Evolutionary conservation across 2,329 filamentous ascomycete genomes (phyloP), one percentile per base, ranked within the genome.

Genomic region (Clonostachys rhizophaga): DNA sequence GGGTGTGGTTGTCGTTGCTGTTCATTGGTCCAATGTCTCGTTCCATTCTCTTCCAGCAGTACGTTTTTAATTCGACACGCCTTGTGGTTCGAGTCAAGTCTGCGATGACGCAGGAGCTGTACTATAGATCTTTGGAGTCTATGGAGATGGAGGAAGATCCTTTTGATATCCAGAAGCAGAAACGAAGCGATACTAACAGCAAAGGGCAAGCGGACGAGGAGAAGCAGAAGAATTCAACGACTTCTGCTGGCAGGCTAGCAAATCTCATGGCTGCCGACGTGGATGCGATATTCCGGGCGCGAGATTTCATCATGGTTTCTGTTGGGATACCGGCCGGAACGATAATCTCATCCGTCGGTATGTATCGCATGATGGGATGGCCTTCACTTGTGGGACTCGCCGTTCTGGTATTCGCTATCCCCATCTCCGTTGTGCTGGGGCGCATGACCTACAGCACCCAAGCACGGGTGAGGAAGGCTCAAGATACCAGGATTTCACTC

Each of bases 201-300:
- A 48, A 41, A 30, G 63, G 65, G 11, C 53, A 61, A 3, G 49
- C 56, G 17, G 55, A 57, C 14, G 46, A 53, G 40, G 52, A 54
- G 35, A 49, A 56, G 39, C 63, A 62, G 20, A 50, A 55, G 12
- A 50, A 61, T 20, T 65, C 63, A 49, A 62, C 63, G 10, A 68
- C 74, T 2, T 75, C 76, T 5, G 69, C 75, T 8, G 76, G 76
- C 14, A 67, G 74, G 14, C 58, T 80, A 42, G 74, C 75, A 13
- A 82, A 79, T 47, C 65, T 83, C 46, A 81, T 82, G 75, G 74
- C 77, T 9, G 76, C 76, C 30, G 79, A 83, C 52, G 68, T 83
- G 10, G 77, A 82, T 47, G 74, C 76, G 30, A 69, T 83, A 34
- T 75, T 68, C 48, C 69, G 62, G 24, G 70, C 75, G 9, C 69